These are phyloP conservation scores for Oryza longistaminata DNA, from an alignment of 176 grass and related monocot genomes.

Conservation along the genomic window DNA sequence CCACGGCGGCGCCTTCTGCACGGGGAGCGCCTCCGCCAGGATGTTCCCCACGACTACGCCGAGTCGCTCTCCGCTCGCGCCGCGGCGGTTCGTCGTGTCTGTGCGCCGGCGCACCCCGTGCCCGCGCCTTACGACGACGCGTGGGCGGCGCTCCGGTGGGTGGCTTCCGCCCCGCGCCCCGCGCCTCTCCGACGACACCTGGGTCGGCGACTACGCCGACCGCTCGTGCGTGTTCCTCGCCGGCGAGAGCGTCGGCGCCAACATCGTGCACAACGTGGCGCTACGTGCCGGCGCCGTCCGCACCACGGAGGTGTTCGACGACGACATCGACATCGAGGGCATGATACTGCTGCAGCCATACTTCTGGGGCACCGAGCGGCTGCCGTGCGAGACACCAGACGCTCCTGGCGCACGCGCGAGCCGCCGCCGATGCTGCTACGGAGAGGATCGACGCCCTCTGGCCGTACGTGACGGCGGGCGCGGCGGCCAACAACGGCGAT, in stretches of 20 bases:
- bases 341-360: too few species aligned
- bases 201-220: constrained; percentile 2
- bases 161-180: too few species aligned
- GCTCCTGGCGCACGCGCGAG: too few species aligned
- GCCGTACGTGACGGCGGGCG: too few species aligned
- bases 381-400: too few species aligned
- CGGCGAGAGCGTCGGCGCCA: background rate
- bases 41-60: background rate
- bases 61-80: background rate
- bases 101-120: constrained; percentile 39
- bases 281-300: too few species aligned
- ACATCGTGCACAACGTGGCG: background rate
- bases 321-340: too few species aligned
- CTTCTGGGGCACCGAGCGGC: too few species aligned
- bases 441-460: too few species aligned
- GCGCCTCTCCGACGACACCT: background rate
- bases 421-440: too few species aligned
- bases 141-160: background rate
- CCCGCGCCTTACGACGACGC: constrained; percentile 39
- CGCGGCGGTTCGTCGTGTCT: constrained; percentile 14
- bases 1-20: background rate
- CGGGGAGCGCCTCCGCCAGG: background rate
- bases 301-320: too few species aligned
- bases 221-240: background rate
- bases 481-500: too few species aligned